Conservation (phyloP, 345 rosid genomes). For the Acer saccharum region DNA sequence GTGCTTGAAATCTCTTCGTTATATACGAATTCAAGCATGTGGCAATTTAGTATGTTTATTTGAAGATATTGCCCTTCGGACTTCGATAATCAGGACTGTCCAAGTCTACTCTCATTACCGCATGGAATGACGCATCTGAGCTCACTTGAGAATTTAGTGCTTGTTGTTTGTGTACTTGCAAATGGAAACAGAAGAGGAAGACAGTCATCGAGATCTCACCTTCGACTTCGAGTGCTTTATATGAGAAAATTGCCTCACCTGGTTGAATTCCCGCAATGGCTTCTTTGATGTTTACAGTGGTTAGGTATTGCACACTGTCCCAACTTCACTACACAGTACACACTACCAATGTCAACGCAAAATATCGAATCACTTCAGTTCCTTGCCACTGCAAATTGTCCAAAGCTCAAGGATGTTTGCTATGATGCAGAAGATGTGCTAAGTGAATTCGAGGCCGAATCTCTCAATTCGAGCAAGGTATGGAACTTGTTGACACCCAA, state of each 20-base stretch:
- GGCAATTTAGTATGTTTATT: too few species aligned
- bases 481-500: too few species aligned
- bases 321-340: too few species aligned
- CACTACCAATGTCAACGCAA: too few species aligned
- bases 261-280: slow-evolving; percentile 31
- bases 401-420: too few species aligned
- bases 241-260: slow-evolving; percentile 19
- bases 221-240: slow-evolving; percentile 20
- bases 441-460: too few species aligned
- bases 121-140: slow-evolving; percentile 4
- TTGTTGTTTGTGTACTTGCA: slow-evolving; percentile 17
- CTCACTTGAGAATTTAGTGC: slow-evolving; percentile 21
- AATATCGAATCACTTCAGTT: too few species aligned
- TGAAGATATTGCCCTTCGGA: too few species aligned
- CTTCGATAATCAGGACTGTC: slow-evolving; percentile 5
- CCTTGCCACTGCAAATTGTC: too few species aligned
- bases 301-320: too few species aligned
- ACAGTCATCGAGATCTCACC: background rate
- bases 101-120: slow-evolving; percentile 28
- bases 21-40: slow-evolving; percentile 15
- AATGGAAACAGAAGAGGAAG: background rate
- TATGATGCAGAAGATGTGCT: too few species aligned
- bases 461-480: too few species aligned
- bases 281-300: slow-evolving; percentile 17
- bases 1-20: slow-evolving; percentile 15